Evolutionary conservation across 2,329 filamentous ascomycete genomes (phyloP), one percentile per base, ranked within the genome.

Genomic region (Westerdykella aurantiaca): DNA sequence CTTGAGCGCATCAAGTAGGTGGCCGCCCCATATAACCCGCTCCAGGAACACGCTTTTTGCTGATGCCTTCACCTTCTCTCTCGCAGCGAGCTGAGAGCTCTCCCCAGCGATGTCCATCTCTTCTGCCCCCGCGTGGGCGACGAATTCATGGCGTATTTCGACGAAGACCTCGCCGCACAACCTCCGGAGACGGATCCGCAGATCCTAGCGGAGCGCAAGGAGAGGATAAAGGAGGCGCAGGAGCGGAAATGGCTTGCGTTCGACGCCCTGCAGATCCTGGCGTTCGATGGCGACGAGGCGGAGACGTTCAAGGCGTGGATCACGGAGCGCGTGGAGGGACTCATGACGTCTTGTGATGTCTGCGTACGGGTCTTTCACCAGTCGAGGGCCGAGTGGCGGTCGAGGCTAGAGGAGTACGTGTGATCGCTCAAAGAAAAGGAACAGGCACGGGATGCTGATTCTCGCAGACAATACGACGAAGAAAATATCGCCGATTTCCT

Each of bases 351-450:
- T 40, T 77, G 74, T 52, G 73, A 75, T 47, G 67, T 75, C 49
- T 77, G 74, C 54, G 67, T 76, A 23, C 66, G 73, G 14, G 66
- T 72, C 21, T 77, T 70, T 45, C 71, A 77, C 53, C 68, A 71
- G 39, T 64, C 66, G 6, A 58, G 72, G 34, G 55, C 56, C 3
- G 64, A 70, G 40, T 64, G 75, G 55, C 66, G 61, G 37, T 56
- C 60, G 13, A 58, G 57, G 14, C 58, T 77, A 22, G 61, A 71
- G 42, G 64, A 66, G 52, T 57, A 52, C 31, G 52, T 42, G 31
- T 6, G 5, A 40, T 21, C 16, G 4, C 25, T 31, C 13, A 18
- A 13, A 31, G 7, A 29, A n/a, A 7, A 17, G 21, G 22, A 22
- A 21, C 33, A 11, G 14, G 18, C 9, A 16, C n/a, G 17, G 33